Base-by-base conservation (phyloP, 176 grass and related monocot genomes). In the Rhipidocladum racemiflorum region DNA sequence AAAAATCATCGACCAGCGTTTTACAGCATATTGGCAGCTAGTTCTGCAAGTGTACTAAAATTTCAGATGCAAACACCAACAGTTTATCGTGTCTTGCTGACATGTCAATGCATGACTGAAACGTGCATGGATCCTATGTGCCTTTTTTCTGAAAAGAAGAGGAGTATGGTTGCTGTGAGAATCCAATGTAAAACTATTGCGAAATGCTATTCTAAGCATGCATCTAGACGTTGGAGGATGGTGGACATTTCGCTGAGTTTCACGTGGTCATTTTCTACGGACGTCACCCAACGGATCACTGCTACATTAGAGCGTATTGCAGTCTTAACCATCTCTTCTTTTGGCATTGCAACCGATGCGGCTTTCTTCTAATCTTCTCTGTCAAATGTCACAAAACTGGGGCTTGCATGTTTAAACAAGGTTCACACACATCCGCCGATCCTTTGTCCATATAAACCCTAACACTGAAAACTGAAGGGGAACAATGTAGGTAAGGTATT, bases 161-260 rank as follows among this genome's bases (percentile, higher is more conserved):
- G 53, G 36, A 70, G 6, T 24, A 34, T 40, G 7, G 23, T 7
- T 21, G 30, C 14, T 4, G 12, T 8, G 61, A 78, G 88, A 67
- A 86, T 90, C 88, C 88, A 60, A 86, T 78, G 78, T 61, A 15
- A 57, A 42, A 17, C 14, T 20, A 0, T 14, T 39, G 51, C 43
- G 65, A 39, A 67, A 62, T 4, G 38, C 74, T 62, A 4, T 27
- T 76, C 44, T 23, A 18, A 72, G 43, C 16, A 15, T 20, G 32
- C 34, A 86, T 79, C 87, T 90, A 60, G 78, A 50, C 83, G 83
- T 78, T 78, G 83, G 78, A 66, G 72, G 14, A 71, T 35, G 72
- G 20, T 72, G 20, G 62, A 48, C 61, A n/a, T 59, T 54, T 63
- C 60, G 35, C 77, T 42, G 43, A 46, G 65, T 38, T 61, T 43